phyloP scores from a whole-genome alignment of 371 early-diverging fungal species.

The Rhizoclosmatium hyalinum region DNA sequence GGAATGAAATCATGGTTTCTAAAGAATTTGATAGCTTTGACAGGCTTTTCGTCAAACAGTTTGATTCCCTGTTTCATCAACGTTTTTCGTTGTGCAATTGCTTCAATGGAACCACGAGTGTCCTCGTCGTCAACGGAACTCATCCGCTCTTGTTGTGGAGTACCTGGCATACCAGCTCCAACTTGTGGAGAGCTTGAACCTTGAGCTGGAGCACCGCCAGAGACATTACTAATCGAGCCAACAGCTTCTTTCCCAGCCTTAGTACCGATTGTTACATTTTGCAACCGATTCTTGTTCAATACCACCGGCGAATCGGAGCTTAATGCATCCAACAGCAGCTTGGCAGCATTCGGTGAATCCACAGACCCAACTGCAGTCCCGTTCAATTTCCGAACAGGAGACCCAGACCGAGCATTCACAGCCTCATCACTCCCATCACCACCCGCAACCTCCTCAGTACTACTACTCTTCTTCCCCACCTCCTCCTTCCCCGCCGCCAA shows the following conservation, averaged over 20 bases:
- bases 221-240: background rate
- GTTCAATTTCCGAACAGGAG: background rate
- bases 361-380: background rate
- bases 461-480: background rate
- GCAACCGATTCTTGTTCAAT: slow-evolving; percentile 46
- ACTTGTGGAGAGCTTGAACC: background rate
- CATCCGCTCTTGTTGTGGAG: background rate
- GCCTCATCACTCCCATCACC: background rate
- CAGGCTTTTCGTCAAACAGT: slow-evolving; percentile 55
- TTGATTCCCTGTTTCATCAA: slow-evolving; percentile 45
- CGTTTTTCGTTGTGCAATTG: slow-evolving; percentile 49
- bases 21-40: slow-evolving; percentile 53
- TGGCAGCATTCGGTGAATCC: slow-evolving; percentile 24
- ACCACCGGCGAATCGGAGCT: slow-evolving; percentile 42
- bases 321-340: slow-evolving; percentile 46
- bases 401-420: background rate
- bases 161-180: background rate
- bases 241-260: background rate
- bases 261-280: slow-evolving; percentile 42
- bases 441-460: background rate
- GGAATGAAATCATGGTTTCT: slow-evolving; percentile 49
- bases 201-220: background rate
- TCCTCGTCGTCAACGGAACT: background rate
- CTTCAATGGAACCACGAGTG: slow-evolving; percentile 37
- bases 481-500: background rate